phyloP scores from a whole-genome alignment of 495 filamentous ascomycete genomes.

The Trichoderma reesei region DNA sequence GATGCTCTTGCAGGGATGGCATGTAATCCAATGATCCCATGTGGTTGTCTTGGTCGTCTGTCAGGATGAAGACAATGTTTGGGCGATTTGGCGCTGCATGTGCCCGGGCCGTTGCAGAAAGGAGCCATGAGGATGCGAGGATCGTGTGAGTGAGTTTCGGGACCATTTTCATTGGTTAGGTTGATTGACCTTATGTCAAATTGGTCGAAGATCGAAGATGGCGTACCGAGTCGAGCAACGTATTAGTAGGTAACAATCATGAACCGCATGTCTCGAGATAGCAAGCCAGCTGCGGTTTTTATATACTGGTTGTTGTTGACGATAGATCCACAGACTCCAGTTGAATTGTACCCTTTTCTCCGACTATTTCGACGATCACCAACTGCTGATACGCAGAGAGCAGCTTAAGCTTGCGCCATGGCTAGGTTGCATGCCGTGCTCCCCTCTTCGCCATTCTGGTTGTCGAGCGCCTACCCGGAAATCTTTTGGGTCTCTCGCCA shows the following conservation, averaged over 20 bases:
- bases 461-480: neutral
- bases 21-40: slow-evolving; percentile 50
- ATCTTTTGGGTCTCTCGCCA: neutral
- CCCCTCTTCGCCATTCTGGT: neutral
- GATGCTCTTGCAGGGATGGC: slow-evolving; percentile 41
- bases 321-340: no score
- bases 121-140: neutral
- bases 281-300: no score
- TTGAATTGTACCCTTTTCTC: neutral
- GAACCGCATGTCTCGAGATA: no score
- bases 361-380: neutral
- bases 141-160: neutral
- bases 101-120: neutral
- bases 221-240: no score
- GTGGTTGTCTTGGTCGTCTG: slow-evolving; percentile 57
- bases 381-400: neutral
- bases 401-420: neutral
- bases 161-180: neutral
- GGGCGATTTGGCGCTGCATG: slow-evolving; percentile 19
- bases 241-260: no score
- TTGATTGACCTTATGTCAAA: neutral
- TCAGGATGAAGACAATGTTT: slow-evolving; percentile 56
- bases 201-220: no score
- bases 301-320: no score
- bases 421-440: neutral